Percentiles rank a stretch among this genome's conserved stretches.
Conservation (phyloP, 208 protist species). For the Acanthamoeba healyi region DNA sequence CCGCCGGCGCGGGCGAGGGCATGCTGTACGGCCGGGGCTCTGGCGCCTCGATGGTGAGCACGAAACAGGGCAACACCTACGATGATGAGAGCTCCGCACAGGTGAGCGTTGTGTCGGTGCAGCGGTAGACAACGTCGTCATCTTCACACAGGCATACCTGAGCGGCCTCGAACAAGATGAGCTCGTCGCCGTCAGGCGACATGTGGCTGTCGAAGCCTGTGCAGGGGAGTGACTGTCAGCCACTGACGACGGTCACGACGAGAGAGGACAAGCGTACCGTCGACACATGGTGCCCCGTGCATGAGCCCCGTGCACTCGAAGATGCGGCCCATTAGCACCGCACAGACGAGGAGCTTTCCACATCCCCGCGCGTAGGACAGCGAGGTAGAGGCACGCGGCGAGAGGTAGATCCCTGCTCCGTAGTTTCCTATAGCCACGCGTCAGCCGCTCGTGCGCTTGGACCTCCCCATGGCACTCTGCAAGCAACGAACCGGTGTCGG, state of each 20-base stretch:
- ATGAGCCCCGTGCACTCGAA: constrained; percentile 23
- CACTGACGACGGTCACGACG: background rate
- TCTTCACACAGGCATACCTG: background rate
- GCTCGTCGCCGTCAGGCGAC: constrained; percentile 2
- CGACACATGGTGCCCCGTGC: background rate
- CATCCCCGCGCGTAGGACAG: background rate
- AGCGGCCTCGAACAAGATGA: constrained; percentile 45
- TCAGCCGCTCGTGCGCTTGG: too few relatives aligned
- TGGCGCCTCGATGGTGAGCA: background rate
- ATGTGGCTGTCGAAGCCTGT: constrained; percentile 64
- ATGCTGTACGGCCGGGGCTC: background rate
- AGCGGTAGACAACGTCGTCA: too few relatives aligned
- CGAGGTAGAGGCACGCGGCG: background rate
- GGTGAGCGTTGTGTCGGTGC: too few relatives aligned
- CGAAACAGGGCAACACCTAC: background rate
- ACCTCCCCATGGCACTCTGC: too few relatives aligned
- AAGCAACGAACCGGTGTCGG: background rate
- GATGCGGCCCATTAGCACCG: constrained; percentile 54
- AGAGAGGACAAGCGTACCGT: background rate
- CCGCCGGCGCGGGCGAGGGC: too few relatives aligned
- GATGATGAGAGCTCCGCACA: too few relatives aligned
- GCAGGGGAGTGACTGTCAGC: background rate
- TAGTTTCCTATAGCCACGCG: background rate
- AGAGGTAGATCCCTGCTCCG: constrained; percentile 42
- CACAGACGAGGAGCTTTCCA: constrained; percentile 23